Evolutionary conservation across 2,329 filamentous ascomycete species (phyloP), one percentile per base, ranked within the genome.

Genomic region (Hawksworthiomyces lignivorus): DNA sequence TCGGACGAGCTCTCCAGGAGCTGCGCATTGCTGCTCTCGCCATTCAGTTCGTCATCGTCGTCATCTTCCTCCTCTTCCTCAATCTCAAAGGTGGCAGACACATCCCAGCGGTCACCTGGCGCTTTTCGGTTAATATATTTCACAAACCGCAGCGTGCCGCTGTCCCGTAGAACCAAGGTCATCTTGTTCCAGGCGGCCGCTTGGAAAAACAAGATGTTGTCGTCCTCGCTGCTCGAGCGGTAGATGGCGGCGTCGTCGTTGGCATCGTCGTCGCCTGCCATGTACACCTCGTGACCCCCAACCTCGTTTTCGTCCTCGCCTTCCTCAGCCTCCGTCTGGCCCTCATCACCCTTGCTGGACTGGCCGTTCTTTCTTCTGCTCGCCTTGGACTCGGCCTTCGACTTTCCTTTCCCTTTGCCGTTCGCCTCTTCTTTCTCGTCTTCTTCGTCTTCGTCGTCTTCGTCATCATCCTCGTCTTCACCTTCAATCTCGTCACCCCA

Each of bases 51-150:
- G 45, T 77, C 73, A 39, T 50, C 62, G 0, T 61, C 59, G 3
- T 59, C 62, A 1, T 62, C 65, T 0, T 63, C 68, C 2, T 73
- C 72, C 28, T 67, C 59, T 45, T 77, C 73, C 48, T 74, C 73
- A 24, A 95, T 82, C 19, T 82, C 86, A 60, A 85, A 87, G 26
- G 80, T 79, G 1, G 80, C 92, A 35, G 79, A 82, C 37, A 97
- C 72, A 64, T 98, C 92, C 87, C 89, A 97, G 32, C 92, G 74
- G 63, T 97, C 92, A 1, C 92, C 92, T 56, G 77, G 77, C 7
- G 92, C 92, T 38, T 73, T 77, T 46, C 72, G 72, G 62, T 84
- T 94, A 18, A 98, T 84, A 61, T 97, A 98, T 69, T 97, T 98
- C 56, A 97, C 88, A 59, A 98, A 98, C 60, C 87, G 82, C 57